These are phyloP conservation scores for Russula abietina DNA, from an alignment of 768 basidiomycete genomes.

Conservation along the genomic window DNA sequence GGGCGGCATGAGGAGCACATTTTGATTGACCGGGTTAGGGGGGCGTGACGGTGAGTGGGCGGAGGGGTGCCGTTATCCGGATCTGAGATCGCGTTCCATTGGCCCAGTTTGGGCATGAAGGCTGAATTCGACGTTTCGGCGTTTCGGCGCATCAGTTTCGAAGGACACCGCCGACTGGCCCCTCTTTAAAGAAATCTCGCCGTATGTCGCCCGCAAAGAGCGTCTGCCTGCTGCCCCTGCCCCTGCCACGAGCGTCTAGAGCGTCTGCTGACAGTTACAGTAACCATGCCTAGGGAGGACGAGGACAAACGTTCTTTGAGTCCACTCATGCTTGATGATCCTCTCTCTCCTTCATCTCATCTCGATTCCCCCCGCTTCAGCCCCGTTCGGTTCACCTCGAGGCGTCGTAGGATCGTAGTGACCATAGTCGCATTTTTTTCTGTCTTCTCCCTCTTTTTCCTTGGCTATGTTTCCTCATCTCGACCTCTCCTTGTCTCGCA, in stretches of 20 bases:
- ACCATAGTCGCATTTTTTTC: background rate
- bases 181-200: no score
- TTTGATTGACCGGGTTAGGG: background rate
- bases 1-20: background rate
- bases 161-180: no score
- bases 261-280: background rate
- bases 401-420: slow-evolving; percentile 5
- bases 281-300: background rate
- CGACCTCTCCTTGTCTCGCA: background rate
- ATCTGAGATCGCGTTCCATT: slow-evolving; percentile 4
- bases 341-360: background rate
- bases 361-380: background rate
- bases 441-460: slow-evolving; percentile 1
- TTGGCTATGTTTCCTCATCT: slow-evolving; percentile 10
- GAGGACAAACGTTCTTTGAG: background rate
- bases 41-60: background rate
- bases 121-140: no score
- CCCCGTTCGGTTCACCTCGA: background rate
- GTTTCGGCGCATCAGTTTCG: no score
- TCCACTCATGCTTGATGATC: slow-evolving; percentile 1
- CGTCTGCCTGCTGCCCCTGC: no score
- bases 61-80: background rate
- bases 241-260: background rate
- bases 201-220: no score
- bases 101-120: no score